A percentile compares a stretch with the other conserved stretches of the same genome.
Evolutionary conservation across 1,284 basidiomycete species (phyloP).

Genomic region (Malassezia caprae): DNA sequence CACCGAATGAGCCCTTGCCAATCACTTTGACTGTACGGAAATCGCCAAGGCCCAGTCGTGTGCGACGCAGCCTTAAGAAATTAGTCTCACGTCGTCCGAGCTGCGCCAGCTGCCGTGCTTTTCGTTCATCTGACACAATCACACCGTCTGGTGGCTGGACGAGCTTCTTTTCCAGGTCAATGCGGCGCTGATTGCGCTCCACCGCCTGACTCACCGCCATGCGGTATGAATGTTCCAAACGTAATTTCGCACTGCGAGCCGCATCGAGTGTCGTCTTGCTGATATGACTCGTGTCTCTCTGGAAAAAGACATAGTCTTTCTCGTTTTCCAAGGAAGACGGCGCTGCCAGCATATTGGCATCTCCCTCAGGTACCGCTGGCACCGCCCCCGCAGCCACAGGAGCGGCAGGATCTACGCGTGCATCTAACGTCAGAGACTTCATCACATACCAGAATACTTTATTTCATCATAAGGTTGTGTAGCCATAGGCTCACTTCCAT

Average conservation of each 20-base stretch:
- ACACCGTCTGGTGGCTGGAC: slow-evolving; percentile 34
- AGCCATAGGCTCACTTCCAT: neutral
- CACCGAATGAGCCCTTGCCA: slow-evolving; percentile 96
- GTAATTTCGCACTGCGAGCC: slow-evolving; percentile 88
- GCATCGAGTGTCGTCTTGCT: slow-evolving; percentile 79
- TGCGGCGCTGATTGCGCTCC: slow-evolving; percentile 74
- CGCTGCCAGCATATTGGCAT: neutral
- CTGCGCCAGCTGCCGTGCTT: slow-evolving; percentile 78
- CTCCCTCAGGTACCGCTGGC: neutral
- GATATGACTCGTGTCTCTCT: slow-evolving; percentile 72
- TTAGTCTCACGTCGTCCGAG: slow-evolving; percentile 70
- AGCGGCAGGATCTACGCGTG: neutral
- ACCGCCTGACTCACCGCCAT: slow-evolving; percentile 84
- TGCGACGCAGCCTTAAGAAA: slow-evolving; percentile 78
- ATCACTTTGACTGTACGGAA: slow-evolving; percentile 97
- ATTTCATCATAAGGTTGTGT: neutral
- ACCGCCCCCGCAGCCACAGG: neutral
- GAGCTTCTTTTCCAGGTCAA: slow-evolving; percentile 81
- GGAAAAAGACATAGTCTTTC: slow-evolving; percentile 85
- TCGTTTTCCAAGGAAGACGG: slow-evolving; percentile 39
- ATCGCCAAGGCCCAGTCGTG: slow-evolving; percentile 82
- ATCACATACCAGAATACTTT: neutral
- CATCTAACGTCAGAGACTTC: neutral
- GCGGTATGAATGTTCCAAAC: slow-evolving; percentile 95
- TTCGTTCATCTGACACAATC: slow-evolving; percentile 60